Evolutionary conservation across 1,284 basidiomycete genomes (phyloP).

Genomic region (Ustilago tritici): DNA sequence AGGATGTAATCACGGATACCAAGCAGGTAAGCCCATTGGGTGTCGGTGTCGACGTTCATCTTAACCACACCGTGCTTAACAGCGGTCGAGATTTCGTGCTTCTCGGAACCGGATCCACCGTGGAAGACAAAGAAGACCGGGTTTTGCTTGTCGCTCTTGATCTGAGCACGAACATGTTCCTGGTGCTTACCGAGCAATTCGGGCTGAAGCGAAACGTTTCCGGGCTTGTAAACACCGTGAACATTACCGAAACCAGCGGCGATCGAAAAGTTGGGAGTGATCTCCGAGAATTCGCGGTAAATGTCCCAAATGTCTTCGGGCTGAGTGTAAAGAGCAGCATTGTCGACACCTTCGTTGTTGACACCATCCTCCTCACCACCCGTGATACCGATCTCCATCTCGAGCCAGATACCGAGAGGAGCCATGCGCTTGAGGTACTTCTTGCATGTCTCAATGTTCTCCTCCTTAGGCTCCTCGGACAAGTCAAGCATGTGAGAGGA

Average conservation of each 20-base stretch:
- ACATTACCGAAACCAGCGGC: slow-evolving; percentile 97
- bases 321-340: slow-evolving; percentile 94
- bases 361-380: slow-evolving; percentile 99
- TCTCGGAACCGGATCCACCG: slow-evolving; percentile 96
- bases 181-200: slow-evolving; percentile 95
- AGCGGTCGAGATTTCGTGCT: slow-evolving; percentile 94
- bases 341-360: slow-evolving; percentile 82
- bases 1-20: slow-evolving; percentile 76
- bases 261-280: slow-evolving; percentile 95
- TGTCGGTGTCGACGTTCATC: slow-evolving; percentile 75
- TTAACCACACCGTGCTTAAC: slow-evolving; percentile 82
- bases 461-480: slow-evolving; percentile 95
- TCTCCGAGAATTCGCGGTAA: slow-evolving; percentile 82
- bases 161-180: slow-evolving; percentile 79
- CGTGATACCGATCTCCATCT: slow-evolving; percentile 99
- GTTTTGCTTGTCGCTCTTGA: slow-evolving; percentile 75
- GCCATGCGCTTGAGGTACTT: slow-evolving; percentile 98
- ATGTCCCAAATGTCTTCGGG: slow-evolving; percentile 93
- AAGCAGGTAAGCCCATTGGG: slow-evolving; percentile 89
- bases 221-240: slow-evolving; percentile 74
- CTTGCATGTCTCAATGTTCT: slow-evolving; percentile 93
- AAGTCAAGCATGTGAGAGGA: slow-evolving; percentile 99
- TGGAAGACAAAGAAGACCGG: slow-evolving; percentile 98
- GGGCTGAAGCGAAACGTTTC: slow-evolving; percentile 84
- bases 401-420: slow-evolving; percentile 87